phyloP scores from a whole-genome alignment of 225 moss, liverwort and hornwort genomes.

The Polytrichum commune region DNA sequence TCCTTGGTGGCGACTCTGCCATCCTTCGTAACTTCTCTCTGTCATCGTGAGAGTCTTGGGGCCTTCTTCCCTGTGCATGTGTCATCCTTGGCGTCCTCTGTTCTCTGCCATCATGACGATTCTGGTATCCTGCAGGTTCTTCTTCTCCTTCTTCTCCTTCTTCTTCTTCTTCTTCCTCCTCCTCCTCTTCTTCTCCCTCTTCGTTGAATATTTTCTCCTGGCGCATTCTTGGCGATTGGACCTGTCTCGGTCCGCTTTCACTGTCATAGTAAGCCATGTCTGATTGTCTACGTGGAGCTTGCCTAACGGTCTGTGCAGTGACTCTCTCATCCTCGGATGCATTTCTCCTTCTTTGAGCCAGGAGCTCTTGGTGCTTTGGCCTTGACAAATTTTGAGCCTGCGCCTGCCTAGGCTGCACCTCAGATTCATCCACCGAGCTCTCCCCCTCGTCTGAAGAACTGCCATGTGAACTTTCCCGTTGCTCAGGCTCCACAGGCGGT shows the following conservation, averaged over 20 bases:
- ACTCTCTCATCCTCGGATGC: not conserved
- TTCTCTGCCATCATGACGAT: not conserved
- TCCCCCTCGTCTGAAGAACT: not conserved
- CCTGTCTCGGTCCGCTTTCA: slow-evolving; percentile 1
- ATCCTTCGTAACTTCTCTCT: not conserved
- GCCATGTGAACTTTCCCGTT: not conserved
- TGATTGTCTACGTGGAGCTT: not conserved
- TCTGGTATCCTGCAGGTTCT: not conserved
- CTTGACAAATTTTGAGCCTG: not conserved
- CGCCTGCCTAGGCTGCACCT: not conserved
- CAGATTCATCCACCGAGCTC: not conserved
- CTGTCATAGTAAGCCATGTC: not conserved
- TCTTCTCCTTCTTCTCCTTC: no score
- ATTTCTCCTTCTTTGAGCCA: not conserved
- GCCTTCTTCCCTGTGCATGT: slow-evolving; percentile 5
- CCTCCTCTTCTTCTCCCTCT: no score
- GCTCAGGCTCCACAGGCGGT: not conserved
- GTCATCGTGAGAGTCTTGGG: not conserved
- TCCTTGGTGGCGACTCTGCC: slow-evolving; percentile 4
- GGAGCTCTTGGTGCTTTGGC: not conserved
- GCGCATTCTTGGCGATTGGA: not conserved
- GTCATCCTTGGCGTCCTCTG: not conserved
- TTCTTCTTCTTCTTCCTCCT: no score
- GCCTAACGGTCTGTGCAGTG: not conserved
- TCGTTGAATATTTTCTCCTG: not conserved